Evolutionary conservation across 768 basidiomycete genomes (phyloP).

Genomic region (Suillus weaverae): DNA sequence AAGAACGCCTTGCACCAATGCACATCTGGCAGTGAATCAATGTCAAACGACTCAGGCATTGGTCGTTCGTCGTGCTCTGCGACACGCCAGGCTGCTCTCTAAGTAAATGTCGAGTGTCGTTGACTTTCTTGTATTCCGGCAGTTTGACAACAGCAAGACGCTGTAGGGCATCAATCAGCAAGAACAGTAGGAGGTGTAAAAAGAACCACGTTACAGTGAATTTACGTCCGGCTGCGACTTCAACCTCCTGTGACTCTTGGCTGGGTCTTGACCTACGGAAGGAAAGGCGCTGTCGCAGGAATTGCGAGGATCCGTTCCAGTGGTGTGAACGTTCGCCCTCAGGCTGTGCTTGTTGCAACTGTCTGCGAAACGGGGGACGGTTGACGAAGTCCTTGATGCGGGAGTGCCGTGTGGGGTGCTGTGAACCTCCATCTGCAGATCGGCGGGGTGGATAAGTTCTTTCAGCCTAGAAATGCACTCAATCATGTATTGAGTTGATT

Average conservation of each 20-base stretch:
- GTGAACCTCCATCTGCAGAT: neutral
- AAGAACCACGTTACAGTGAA: neutral
- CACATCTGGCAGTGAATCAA: neutral
- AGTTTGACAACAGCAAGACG: neutral
- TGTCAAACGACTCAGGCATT: neutral
- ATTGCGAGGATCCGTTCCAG: neutral
- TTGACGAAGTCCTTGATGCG: neutral
- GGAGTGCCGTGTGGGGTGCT: neutral
- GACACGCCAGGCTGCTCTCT: neutral
- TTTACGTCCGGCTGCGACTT: slow-evolving; percentile 1
- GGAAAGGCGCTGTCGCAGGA: neutral
- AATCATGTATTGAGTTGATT: neutral
- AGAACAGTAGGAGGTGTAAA: too few relatives aligned
- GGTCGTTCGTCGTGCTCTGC: neutral
- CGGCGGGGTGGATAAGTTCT: neutral
- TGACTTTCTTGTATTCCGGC: neutral
- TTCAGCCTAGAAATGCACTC: neutral
- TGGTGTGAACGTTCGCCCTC: neutral
- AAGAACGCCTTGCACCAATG: neutral
- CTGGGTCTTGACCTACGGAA: neutral
- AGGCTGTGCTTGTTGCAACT: neutral
- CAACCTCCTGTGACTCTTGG: neutral
- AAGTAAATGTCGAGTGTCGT: neutral
- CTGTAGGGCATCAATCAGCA: neutral
- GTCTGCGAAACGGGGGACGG: neutral